phyloP scores from a whole-genome alignment of 176 grass and related monocot species.

The Oryza officinalis region DNA sequence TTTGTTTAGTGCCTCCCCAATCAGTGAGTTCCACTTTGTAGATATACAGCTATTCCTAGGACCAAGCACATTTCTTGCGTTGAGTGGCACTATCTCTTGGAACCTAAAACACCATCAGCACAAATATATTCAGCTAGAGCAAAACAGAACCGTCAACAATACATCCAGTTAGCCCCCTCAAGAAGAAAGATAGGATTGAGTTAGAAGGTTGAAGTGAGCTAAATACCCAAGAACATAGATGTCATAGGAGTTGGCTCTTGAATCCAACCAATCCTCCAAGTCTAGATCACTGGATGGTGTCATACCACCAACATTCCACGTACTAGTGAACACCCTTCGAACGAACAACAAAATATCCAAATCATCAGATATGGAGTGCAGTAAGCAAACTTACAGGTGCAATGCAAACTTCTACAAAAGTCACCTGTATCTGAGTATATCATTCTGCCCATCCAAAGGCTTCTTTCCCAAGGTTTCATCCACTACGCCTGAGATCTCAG shows the following conservation, averaged over 20 bases:
- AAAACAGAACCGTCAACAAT: constrained; percentile 1
- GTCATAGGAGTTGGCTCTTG: constrained; percentile 55
- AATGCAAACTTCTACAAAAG: background rate
- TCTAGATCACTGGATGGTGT: constrained; percentile 63
- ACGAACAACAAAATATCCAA: constrained; percentile 21
- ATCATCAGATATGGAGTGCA: constrained; percentile 26
- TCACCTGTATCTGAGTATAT: constrained; percentile 77
- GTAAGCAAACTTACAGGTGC: constrained; percentile 21
- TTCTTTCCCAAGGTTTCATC: constrained; percentile 52
- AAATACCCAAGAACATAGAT: constrained; percentile 95
- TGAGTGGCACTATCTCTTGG: constrained; percentile 93
- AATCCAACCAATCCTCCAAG: constrained; percentile 90
- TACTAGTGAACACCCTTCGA: constrained; percentile 80
- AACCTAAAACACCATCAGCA: constrained; percentile 60
- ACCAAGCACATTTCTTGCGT: constrained; percentile 81
- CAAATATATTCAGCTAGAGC: constrained; percentile 20
- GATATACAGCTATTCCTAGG: constrained; percentile 65
- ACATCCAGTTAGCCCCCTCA: background rate
- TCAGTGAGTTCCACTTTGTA: constrained; percentile 78
- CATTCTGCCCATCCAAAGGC: constrained; percentile 37
- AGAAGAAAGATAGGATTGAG: background rate
- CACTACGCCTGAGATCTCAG: constrained; percentile 54
- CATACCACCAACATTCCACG: constrained; percentile 89
- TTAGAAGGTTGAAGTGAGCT: constrained; percentile 11
- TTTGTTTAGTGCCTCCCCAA: constrained; percentile 68